Base-by-base conservation (phyloP, 306 rosid species). In the Quercus dentata region DNA sequence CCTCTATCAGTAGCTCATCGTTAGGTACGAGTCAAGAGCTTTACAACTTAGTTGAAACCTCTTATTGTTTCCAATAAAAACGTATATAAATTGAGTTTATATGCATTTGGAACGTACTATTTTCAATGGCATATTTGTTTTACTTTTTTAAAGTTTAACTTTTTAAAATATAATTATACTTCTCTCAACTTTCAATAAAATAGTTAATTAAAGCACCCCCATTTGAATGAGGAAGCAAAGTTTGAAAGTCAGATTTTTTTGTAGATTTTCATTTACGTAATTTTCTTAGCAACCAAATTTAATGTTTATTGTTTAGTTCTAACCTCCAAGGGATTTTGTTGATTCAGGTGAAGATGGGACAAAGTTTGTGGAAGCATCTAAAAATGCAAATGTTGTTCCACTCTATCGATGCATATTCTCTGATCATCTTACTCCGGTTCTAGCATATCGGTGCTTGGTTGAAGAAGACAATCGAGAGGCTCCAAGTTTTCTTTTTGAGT, bases 401-500 rank as follows among this genome's bases (percentile, higher is more conserved):
- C 81, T 94, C 18, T 78, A 70, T 73, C 85, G 73, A 28, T 88
- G 94, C 83, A 84, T 94, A 56, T 94, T 94, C 85, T 83, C 92
- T 11, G 97, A 94, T 68, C 94, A 92, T 28, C 97, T 94, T 25
- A 92, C 93, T 19, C 97, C 98, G 11, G 76, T 94, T 49, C 86
- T 92, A 38, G 97, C 94, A 11, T 92, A 94, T 56, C 92, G 97
- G 20, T 67, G 85, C 71, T 78, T 94, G 76, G 94, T 92, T 58
- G 85, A 85, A 28, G 93, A 92, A 70, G 94, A 89, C 68, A 93
- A 94, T 67, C 28, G 87, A 46, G 94, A 92, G 13, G 84, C 98
- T 84, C 97, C 96, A 1, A 94, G 98, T 80, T 94, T 94, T 88
- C 92, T 94, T 1, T 90, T 90, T 55, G 98, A 94, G 78, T 87